Percentiles rank a stretch among this genome's conserved stretches.
phyloP scores from a whole-genome alignment of 1,284 basidiomycete species.

The Cerrena zonata region DNA sequence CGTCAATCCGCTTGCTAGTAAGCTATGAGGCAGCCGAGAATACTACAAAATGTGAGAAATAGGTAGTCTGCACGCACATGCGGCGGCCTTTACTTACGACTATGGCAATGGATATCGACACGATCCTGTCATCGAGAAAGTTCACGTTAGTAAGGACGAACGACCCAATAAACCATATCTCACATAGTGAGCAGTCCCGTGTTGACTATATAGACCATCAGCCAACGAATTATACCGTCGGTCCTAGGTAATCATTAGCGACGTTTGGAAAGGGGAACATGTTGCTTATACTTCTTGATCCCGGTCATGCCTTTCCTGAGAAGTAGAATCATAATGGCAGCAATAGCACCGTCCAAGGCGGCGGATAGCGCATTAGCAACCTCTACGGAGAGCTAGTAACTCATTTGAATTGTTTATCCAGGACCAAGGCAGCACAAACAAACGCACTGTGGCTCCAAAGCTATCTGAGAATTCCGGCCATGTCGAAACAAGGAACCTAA shows the following conservation, averaged over 20 bases:
- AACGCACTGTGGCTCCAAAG: neutral
- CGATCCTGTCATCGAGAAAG: neutral
- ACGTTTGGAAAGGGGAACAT: neutral
- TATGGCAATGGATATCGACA: neutral
- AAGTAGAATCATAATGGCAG: neutral
- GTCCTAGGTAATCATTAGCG: no score
- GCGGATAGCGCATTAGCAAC: neutral
- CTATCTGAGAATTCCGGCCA: neutral
- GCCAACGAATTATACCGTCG: neutral
- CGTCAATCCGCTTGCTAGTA: neutral
- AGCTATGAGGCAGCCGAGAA: neutral
- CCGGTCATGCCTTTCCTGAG: neutral
- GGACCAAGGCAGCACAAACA: no score
- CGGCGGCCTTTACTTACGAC: neutral
- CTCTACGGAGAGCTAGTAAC: neutral
- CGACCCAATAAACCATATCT: neutral
- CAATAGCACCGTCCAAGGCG: neutral
- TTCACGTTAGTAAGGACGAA: neutral
- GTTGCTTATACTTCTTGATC: neutral
- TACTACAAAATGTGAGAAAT: neutral
- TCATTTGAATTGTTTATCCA: neutral
- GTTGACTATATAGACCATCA: constrained; percentile 7
- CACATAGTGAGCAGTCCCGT: constrained; percentile 1
- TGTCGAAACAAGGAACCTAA: neutral
- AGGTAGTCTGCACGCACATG: neutral